These are phyloP conservation scores for Thielaviopsis euricoi DNA, from an alignment of 2,329 filamentous ascomycete species.

Conservation along the genomic window DNA sequence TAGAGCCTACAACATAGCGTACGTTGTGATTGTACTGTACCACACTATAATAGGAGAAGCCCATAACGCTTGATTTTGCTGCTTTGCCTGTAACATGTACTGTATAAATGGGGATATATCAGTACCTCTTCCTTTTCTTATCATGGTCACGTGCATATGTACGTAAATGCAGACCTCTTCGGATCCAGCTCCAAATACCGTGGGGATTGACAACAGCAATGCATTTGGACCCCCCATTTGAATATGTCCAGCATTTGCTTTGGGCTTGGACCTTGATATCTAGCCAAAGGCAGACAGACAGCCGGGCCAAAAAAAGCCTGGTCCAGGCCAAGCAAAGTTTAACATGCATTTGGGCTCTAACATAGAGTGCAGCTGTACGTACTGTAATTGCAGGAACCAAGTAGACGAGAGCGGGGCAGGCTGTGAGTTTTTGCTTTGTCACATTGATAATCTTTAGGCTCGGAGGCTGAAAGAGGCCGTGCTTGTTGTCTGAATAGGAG, in stretches of 20 bases:
- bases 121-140: background rate
- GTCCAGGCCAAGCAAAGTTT: no score
- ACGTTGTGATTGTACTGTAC: no score
- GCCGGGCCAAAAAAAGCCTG: no score
- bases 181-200: no score
- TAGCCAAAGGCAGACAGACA: no score
- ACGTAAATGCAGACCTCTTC: background rate
- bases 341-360: background rate
- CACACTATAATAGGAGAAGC: no score
- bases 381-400: background rate
- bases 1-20: no score
- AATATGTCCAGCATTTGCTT: no score
- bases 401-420: background rate
- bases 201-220: no score
- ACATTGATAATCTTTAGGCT: background rate
- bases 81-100: background rate
- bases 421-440: background rate
- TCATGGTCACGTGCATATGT: background rate
- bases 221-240: no score
- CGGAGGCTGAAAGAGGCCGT: background rate
- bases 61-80: no score
- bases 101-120: background rate
- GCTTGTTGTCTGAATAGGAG: background rate
- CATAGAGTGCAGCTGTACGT: background rate
- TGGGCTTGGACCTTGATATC: background rate